Evolutionary conservation across 2,329 filamentous ascomycete species (phyloP), one percentile per base, ranked within the genome.

Genomic region (Cryphonectria japonica): DNA sequence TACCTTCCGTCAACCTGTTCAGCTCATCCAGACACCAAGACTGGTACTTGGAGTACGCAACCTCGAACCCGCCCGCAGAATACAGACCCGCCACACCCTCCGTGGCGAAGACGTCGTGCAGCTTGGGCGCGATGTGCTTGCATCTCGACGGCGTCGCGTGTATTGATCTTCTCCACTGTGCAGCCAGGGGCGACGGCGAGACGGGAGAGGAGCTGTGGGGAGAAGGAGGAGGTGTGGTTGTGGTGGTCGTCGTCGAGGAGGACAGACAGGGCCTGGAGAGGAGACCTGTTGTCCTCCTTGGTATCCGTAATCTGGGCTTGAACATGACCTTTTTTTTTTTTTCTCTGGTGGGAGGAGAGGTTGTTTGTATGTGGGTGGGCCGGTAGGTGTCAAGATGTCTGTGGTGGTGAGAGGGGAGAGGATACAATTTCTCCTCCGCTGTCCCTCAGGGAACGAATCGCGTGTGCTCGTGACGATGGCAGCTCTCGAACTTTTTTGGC

Each of bases 31-130:
- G 81, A 77, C 95, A 85, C 75, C 92, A 82, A 52, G 83, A 79
- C 86, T 97, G 94, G 83, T 98, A 97, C 78, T 94, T 85, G 46
- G 87, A 91, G 91, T 94, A 99, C 66, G 94, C 91, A 69, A 93
- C 87, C 69, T 91, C 83, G 81, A 93, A 97, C 69, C 88, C 93
- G 66, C 87, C 84, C 1, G 86, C 80, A 41, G 90, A 90, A 78
- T 97, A 85, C 72, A 98, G 85, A 19, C 89, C 88, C n/a, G 89
- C 87, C 7, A 97, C 85, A 71, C 85, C 87, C 61, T 85, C 71
- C 11, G 75, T 43, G 32, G 75, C 63, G 34, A 74, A 75, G 66
- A 79, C 78, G 69, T 87, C 83, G 46, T 76, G 76, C 74, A 88
- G 81, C 52, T 76, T 66, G n/a, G 86, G 85, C 34, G 88, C 78